These are phyloP conservation scores for Polygonum maritimum DNA, from an alignment of 148 eudicot genomes.

Conservation along the genomic window DNA sequence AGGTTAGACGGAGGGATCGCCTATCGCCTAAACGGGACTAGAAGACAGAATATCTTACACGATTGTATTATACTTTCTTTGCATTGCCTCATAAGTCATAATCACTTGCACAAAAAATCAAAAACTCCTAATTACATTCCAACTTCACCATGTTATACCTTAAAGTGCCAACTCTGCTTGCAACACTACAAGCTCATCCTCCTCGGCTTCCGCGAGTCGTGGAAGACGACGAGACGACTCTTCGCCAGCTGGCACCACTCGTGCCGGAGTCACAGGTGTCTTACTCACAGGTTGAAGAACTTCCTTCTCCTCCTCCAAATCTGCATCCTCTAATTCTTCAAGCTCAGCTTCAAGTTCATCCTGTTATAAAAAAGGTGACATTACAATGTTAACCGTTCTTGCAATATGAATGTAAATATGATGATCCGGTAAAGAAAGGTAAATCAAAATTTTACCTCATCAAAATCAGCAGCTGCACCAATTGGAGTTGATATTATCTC, in stretches of 20 bases:
- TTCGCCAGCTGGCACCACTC: constrained; percentile 10
- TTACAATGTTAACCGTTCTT: not conserved
- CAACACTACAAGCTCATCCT: constrained; percentile 60
- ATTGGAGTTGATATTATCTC: constrained; percentile 26
- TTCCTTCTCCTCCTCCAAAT: constrained; percentile 26
- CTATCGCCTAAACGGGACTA: too few relatives aligned
- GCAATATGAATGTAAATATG: too few relatives aligned
- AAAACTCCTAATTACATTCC: too few relatives aligned
- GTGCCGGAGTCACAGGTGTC: constrained; percentile 16
- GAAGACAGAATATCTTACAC: too few relatives aligned
- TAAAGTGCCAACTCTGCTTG: constrained; percentile 69
- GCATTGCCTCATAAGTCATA: too few relatives aligned
- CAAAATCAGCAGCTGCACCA: constrained; percentile 29
- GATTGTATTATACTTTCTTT: too few relatives aligned
- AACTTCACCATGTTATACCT: not conserved
- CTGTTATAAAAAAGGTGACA: not conserved
- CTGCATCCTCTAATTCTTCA: constrained; percentile 26
- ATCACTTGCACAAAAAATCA: not conserved
- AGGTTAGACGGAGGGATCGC: too few relatives aligned
- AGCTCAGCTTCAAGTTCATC: constrained; percentile 37
- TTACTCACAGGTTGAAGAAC: constrained; percentile 27
- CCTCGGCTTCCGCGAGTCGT: constrained; percentile 42
- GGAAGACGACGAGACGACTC: constrained; percentile 12
- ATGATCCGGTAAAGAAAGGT: too few relatives aligned
- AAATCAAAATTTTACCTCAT: constrained; percentile 19